phyloP scores from a whole-genome alignment of 1,284 basidiomycete genomes.

The Rhodofomes roseus region DNA sequence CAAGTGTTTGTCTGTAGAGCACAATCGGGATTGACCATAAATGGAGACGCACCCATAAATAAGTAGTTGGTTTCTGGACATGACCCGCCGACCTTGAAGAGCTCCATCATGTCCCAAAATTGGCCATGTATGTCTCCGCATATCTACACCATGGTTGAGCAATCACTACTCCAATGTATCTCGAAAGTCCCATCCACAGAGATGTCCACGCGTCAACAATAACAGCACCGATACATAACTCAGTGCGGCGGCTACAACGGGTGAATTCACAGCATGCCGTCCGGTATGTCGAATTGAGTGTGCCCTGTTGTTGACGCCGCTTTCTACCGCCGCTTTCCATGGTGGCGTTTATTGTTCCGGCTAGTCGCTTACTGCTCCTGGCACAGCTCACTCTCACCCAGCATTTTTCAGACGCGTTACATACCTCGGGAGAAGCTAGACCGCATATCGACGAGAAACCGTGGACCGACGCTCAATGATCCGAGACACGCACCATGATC shows the following conservation, averaged over 20 bases:
- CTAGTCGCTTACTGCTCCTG: background rate
- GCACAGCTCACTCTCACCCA: background rate
- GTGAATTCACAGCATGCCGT: too few species aligned
- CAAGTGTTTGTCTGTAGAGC: background rate
- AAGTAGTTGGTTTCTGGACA: conserved; percentile 98
- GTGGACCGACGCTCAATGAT: too few species aligned
- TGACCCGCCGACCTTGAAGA: conserved; percentile 93
- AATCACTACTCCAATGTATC: background rate
- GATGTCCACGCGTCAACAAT: background rate
- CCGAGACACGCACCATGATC: background rate
- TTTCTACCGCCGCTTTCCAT: too few species aligned
- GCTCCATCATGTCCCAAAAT: conserved; percentile 96
- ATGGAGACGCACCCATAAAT: conserved; percentile 84
- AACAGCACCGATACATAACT: too few species aligned
- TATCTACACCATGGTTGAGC: conserved; percentile 51
- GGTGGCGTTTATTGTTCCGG: background rate
- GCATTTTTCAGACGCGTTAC: background rate
- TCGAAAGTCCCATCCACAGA: background rate
- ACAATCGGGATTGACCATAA: background rate
- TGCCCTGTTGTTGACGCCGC: too few species aligned
- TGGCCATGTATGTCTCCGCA: conserved; percentile 99
- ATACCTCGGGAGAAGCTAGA: too few species aligned
- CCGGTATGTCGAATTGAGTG: too few species aligned
- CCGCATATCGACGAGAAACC: too few species aligned
- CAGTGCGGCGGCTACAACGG: too few species aligned